Evolutionary conservation across 345 rosid genomes (phyloP).

Genomic region (Corchorus olitorius): DNA sequence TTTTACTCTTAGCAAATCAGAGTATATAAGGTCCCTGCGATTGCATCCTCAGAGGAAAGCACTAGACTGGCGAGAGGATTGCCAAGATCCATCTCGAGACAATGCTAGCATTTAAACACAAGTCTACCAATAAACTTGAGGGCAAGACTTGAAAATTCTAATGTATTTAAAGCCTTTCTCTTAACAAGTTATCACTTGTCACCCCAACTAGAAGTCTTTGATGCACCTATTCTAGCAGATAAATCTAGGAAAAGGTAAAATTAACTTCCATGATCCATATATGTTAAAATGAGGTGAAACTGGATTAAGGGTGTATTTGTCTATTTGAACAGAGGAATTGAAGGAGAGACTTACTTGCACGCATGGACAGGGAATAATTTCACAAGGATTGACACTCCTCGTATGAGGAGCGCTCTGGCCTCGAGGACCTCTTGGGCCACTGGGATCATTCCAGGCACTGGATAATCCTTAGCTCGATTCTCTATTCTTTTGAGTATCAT

Average conservation of each 20-base stretch:
- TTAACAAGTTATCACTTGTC: not conserved
- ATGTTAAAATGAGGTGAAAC: not conserved
- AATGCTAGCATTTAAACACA: not conserved
- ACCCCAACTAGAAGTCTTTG: not conserved
- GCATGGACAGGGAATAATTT: constrained; percentile 55
- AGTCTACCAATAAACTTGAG: not conserved
- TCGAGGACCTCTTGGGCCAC: constrained; percentile 67
- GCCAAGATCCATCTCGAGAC: not conserved
- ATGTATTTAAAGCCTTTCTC: not conserved
- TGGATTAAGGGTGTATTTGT: not conserved
- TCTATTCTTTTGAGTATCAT: constrained; percentile 79
- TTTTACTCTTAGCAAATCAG: not conserved
- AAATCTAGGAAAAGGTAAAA: not conserved
- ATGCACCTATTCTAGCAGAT: not conserved
- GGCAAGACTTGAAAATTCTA: not conserved
- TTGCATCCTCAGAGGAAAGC: not conserved
- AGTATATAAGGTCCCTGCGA: not conserved
- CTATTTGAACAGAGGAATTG: not conserved
- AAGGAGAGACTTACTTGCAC: constrained; percentile 64
- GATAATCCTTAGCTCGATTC: constrained; percentile 70
- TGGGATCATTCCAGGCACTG: constrained; percentile 56
- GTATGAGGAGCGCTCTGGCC: constrained; percentile 53
- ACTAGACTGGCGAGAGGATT: not conserved
- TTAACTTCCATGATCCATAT: not conserved
- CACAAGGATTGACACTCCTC: constrained; percentile 60